These are phyloP conservation scores for Neurospora sp. DNA, from an alignment of 495 filamentous ascomycete genomes.

Conservation along the genomic window DNA sequence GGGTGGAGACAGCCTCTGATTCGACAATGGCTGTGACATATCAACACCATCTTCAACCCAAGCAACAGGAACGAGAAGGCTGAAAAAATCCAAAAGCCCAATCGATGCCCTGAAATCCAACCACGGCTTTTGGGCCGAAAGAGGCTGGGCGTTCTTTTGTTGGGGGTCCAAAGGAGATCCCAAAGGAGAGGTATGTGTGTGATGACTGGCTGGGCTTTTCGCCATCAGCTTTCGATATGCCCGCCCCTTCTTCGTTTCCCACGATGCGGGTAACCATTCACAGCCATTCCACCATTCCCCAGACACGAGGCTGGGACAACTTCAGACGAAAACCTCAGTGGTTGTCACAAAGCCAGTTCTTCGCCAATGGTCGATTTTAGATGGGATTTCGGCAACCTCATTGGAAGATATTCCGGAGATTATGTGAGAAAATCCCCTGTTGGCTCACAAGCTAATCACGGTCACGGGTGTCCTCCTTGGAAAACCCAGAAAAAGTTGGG, in stretches of 20 bases:
- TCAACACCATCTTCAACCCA: slow-evolving; percentile 18
- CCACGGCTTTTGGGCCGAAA: slow-evolving; percentile 15
- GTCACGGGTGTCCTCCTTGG: not conserved
- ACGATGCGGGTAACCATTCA: not conserved
- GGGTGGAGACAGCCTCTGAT: slow-evolving; percentile 23
- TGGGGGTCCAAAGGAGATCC: not conserved
- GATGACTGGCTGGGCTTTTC: slow-evolving; percentile 10
- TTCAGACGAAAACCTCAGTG: slow-evolving; percentile 3
- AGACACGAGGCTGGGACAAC: slow-evolving; percentile 13
- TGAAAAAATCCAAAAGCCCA: slow-evolving; percentile 6
- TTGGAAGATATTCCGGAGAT: slow-evolving; percentile 16
- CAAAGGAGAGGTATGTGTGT: slow-evolving; percentile 5
- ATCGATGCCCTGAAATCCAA: not conserved
- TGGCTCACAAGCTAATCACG: not conserved
- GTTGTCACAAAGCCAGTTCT: slow-evolving; percentile 7
- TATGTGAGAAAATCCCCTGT: not conserved
- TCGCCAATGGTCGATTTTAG: slow-evolving; percentile 18
- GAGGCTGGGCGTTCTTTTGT: slow-evolving; percentile 6
- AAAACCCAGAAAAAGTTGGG: not conserved
- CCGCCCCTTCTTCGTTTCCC: not conserved
- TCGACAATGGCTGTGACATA: slow-evolving; percentile 28
- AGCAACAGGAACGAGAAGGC: slow-evolving; percentile 28
- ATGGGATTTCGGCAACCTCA: not conserved
- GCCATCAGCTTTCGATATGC: not conserved
- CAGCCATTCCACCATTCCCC: not conserved